Base-by-base conservation (phyloP, 805 yeast genomes). In the Starmera pachycereana region DNA sequence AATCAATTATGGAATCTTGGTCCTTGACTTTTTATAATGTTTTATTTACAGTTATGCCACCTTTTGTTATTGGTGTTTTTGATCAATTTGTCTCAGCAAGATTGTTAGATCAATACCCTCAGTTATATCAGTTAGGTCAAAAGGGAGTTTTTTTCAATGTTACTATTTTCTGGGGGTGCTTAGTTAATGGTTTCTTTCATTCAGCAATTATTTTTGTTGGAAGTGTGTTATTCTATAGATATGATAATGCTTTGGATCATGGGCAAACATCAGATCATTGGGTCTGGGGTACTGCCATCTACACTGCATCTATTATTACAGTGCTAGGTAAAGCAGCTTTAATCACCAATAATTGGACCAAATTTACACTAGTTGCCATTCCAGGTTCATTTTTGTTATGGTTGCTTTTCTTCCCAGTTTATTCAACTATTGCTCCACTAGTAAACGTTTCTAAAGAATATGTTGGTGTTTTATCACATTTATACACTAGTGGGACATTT, bases 1-100 rank as follows among this genome's bases (percentile, higher is more conserved):
- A 92, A 62, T 86, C 96, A 1, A 80, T 92, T 51, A 83, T 84
- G 58, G 99, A 92, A 60, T 89, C 97, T 0, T 92, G 99, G 99
- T 87, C 97, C 0, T 76, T 94, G 57, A 92, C 98, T 0, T 84
- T 85, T 49, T 94, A 92, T 67, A 92, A 94, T 56, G 96, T 94
- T 10, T 71, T 94, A 40, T 92, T 90, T 62, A 86, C 97, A 0
- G 97, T 85, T 29, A 66, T 87, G 35, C 99, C 99, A 3, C 98
- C 99, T 0, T 85, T 92, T 62, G 94, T 90, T 3, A 69, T 92
- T 51, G 99, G 99, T 41, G 86, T 94, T 5, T 88, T 92, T 65
- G 99, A 92, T 61, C 98, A 92, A 61, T 92, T 86, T 64, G 88
- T 92, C 37, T 81, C 86, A 47, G 95, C 97, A 16, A 71, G 96